Base-by-base conservation (phyloP, 2,329 filamentous ascomycete species). In the Talaromyces islandicus region DNA sequence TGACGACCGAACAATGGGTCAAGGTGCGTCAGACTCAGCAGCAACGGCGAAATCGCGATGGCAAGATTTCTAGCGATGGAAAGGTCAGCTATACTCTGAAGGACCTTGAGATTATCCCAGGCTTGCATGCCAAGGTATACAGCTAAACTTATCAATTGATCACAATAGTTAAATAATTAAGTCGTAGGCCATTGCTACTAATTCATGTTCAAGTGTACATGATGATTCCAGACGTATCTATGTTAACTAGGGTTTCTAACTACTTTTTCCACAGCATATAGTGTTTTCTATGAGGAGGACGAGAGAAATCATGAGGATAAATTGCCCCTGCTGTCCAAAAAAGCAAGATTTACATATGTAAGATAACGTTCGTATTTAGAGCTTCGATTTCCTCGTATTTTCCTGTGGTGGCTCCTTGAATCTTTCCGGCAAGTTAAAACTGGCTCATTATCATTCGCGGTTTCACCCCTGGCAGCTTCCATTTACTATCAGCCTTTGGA, bases 71-170 rank as follows among this genome's bases (percentile, higher is more conserved):
- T 0, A 64, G 66, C 11, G 71, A 75, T 56, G 75, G 77, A 0
- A 75, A 74, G 61, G 78, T 73, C 54, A 67, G 64, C 9, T 71
- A 70, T 41, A 63, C 60, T 41, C 59, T 63, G 54, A 75, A 77
- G 64, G 75, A 77, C 53, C 61, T 77, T 38, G 73, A 78, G 65
- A 76, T 79, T 19, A 56, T 78, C 25, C 76, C 75, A 4, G 77
- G 77, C 1, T 62, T 79, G 58, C 59, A 73, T 35, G 77, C 76
- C 32, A 69, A 70, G 58, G 67, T 78, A 9, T 75, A 78, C 58
- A 78, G 11, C 21, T 51, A 51, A 29, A 48, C 12, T n/a, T n/a
- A n/a, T n/a, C n/a, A n/a, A 35, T 17, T 4, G n/a, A n/a, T 17
- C 12, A 11, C 32, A 17, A 35, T 6, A 17, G 2, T 35, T 2